Conservation (phyloP, 805 yeast genomes). For the Hanseniaspora valbyensis region DNA sequence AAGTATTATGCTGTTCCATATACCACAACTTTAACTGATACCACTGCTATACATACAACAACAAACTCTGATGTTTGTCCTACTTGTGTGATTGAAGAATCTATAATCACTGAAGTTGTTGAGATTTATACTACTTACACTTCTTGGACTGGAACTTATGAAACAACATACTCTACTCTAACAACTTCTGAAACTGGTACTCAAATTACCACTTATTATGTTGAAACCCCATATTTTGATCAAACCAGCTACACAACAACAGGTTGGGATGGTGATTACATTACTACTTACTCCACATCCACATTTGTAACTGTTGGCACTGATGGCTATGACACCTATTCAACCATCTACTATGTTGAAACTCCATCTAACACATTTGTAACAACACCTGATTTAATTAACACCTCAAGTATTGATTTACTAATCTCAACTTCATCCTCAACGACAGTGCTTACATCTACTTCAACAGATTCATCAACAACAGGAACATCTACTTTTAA, state of each 20-base stretch:
- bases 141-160: slow-evolving; percentile 5
- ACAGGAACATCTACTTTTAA: neutral
- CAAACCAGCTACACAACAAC: slow-evolving; percentile 1
- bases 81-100: neutral
- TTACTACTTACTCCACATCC: neutral
- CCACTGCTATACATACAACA: neutral
- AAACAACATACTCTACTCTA: slow-evolving; percentile 4
- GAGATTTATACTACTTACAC: slow-evolving; percentile 8
- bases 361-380: neutral
- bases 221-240: slow-evolving; percentile 3
- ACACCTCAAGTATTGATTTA: no score
- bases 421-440: no score
- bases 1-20: neutral
- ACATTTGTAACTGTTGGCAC: neutral
- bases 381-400: no score
- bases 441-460: neutral
- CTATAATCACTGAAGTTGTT: neutral
- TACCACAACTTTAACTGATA: neutral
- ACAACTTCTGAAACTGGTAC: slow-evolving; percentile 7
- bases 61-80: slow-evolving; percentile 9
- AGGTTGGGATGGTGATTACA: neutral
- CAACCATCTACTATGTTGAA: neutral
- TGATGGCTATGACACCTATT: neutral
- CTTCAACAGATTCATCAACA: no score
- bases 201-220: slow-evolving; percentile 1